Base-by-base conservation (phyloP, 2,329 filamentous ascomycete species). In the Penicillium sp. region DNA sequence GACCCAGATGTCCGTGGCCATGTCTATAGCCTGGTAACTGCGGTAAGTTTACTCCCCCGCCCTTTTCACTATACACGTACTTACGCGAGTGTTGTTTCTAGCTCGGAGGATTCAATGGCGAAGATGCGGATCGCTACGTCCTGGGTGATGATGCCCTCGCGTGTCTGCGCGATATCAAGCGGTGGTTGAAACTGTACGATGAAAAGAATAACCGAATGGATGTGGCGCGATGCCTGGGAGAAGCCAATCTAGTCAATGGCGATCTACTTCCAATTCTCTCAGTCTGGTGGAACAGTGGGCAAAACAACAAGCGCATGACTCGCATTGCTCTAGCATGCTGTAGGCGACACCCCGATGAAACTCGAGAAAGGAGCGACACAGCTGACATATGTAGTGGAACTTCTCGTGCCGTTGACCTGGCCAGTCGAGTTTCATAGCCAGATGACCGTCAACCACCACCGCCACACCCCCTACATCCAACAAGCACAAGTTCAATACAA, bases 111-210 rank as follows among this genome's bases (percentile, higher is more conserved):
- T 86, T 87, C 68, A 90, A 90, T 66, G 82, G 87, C 51, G 89
- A 91, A 64, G 88, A 93, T 67, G 88, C 92, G 69, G 90, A 90
- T 55, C 84, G 84, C 69, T 99, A 99, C 74, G 84, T 91, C 44
- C 86, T 98, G 35, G 95, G 95, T 75, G 93, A 98, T 75, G 93
- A 97, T 71, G 93, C 93, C 13, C 81, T 96, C 58, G 90, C 95
- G 56, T 95, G 93, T 69, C 81, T 99, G 56, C 92, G 93, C 61
- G 95, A 99, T 76, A 83, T 99, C 54, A 93, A 95, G 71, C 89
- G 89, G 84, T 99, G 95, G 95, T 84, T 99, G 65, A 92, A 91
- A 66, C 86, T 96, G 61, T 95, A 95, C 81, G 93, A 97, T 74
- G 90, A 96, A 72, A 96, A 96, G 73, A 87, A 89, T 63, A 96